Base-by-base conservation (phyloP, 2,329 filamentous ascomycete genomes). In the Nemania diffusa region DNA sequence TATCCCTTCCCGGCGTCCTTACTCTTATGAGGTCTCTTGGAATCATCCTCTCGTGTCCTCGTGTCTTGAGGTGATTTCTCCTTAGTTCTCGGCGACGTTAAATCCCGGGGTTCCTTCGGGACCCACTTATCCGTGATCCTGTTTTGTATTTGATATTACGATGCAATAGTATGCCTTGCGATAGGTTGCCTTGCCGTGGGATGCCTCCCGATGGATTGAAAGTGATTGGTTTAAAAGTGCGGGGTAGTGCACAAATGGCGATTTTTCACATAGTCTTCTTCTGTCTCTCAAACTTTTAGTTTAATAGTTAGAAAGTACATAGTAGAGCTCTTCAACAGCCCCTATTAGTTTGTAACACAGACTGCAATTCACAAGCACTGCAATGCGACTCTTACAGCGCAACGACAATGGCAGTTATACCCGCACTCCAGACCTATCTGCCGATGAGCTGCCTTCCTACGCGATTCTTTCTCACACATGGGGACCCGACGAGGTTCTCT, bases 401-500 rank as follows among this genome's bases (percentile, higher is more conserved):
- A 26, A 61, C 58, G 17, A 51, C 11, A 22, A 22, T 20, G 48
- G 58, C 48, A 46, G 32, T 44, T 61, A 61, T n/a, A 53, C 8
- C 37, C 58, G 42, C 44, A 62, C 51, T 7, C 40, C 26, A 29
- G 40, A 62, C 40, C 22, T 62, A 3, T 1, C 51, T 56, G 2
- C 50, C 57, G 57, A 65, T 34, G 32, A 68, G 0, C 56, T 69
- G 48, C 70, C 57, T 55, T 29, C 60, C n/a, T 72, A 72, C 63
- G 70, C 70, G 48, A 69, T 70, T 34, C 60, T 70, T 27, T 71
- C 68, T 34, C 65, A 71, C 42, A 70, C 57, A 50, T 71, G 64
- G 62, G 60, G 68, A 60, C 51, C 46, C 17, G 64, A 71, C 37
- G 63, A 71, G 61, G 63, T 67, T 26, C 8, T 64, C 46, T 71